Evolutionary conservation across 164 flowering plant species (phyloP).

Genomic region (Buxus sempervirens): DNA sequence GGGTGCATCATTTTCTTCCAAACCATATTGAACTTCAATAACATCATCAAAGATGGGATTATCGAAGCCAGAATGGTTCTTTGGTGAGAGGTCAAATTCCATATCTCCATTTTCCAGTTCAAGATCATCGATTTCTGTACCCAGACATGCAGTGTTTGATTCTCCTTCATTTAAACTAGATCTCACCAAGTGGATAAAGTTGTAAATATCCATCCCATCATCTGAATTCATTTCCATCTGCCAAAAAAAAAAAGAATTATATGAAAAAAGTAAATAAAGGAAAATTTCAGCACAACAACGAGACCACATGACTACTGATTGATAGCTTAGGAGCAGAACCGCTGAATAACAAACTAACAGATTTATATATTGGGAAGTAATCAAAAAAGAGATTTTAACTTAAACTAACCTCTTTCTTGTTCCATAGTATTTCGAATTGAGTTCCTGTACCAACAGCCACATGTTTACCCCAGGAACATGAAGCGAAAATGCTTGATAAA

Average conservation of each 20-base stretch:
- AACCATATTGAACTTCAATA: constrained; percentile 17
- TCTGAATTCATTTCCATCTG: constrained; percentile 38
- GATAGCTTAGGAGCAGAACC: background rate
- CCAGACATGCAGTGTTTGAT: constrained; percentile 45
- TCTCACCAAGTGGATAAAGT: constrained; percentile 69
- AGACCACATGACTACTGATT: background rate
- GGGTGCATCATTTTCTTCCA: constrained; percentile 10
- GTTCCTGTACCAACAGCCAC: constrained; percentile 91
- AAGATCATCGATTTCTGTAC: constrained; percentile 65
- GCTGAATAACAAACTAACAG: background rate
- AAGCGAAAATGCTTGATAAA: constrained; percentile 74
- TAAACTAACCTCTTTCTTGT: constrained; percentile 51
- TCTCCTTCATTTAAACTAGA: constrained; percentile 29
- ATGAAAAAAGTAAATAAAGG: background rate
- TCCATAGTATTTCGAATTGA: constrained; percentile 72
- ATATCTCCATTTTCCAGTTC: constrained; percentile 34
- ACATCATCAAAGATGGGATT: constrained; percentile 65
- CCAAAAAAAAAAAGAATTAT: background rate
- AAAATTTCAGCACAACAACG: background rate
- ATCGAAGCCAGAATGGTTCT: constrained; percentile 29
- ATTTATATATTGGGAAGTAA: background rate
- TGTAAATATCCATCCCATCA: constrained; percentile 51
- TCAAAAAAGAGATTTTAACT: background rate
- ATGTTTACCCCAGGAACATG: constrained; percentile 95
- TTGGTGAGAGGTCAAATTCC: constrained; percentile 54